Evolutionary conservation across 257 asterid species (phyloP).

Genomic region (Echium plantagineum): DNA sequence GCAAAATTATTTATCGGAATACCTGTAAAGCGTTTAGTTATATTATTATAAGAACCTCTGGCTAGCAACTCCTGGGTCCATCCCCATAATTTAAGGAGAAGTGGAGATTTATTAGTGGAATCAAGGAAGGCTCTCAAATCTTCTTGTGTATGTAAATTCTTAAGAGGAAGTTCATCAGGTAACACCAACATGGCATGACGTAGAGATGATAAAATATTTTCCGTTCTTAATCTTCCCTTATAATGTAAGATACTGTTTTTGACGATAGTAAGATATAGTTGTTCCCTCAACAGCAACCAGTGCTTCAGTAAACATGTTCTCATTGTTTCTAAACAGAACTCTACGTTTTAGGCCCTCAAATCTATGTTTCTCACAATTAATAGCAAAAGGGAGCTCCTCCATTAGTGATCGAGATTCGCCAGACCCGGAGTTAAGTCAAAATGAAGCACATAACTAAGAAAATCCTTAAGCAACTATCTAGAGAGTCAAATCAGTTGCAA

Average conservation of each 20-base stretch:
- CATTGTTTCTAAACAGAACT: conserved; percentile 57
- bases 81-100: conserved; percentile 71
- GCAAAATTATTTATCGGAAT: too few relatives aligned
- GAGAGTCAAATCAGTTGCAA: too few relatives aligned
- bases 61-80: conserved; percentile 67
- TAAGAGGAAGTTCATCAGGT: conserved; percentile 54
- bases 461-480: too few relatives aligned
- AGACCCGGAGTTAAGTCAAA: too few relatives aligned
- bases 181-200: conserved; percentile 41
- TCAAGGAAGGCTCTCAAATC: conserved; percentile 53
- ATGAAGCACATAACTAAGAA: too few relatives aligned
- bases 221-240: conserved; percentile 63
- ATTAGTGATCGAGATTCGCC: too few relatives aligned
- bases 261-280: conserved; percentile 48
- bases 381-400: too few relatives aligned
- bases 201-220: conserved; percentile 60
- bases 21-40: conserved; percentile 30
- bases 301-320: conserved; percentile 65
- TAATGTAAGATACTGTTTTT: conserved; percentile 53
- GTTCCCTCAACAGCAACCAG: conserved; percentile 62
- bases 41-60: conserved; percentile 21
- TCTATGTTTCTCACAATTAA: conserved; percentile 35
- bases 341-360: conserved; percentile 56
- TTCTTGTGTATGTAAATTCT: conserved; percentile 37
- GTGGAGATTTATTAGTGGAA: too few relatives aligned